phyloP scores from a whole-genome alignment of 306 rosid genomes.

The Luffa acutangula region DNA sequence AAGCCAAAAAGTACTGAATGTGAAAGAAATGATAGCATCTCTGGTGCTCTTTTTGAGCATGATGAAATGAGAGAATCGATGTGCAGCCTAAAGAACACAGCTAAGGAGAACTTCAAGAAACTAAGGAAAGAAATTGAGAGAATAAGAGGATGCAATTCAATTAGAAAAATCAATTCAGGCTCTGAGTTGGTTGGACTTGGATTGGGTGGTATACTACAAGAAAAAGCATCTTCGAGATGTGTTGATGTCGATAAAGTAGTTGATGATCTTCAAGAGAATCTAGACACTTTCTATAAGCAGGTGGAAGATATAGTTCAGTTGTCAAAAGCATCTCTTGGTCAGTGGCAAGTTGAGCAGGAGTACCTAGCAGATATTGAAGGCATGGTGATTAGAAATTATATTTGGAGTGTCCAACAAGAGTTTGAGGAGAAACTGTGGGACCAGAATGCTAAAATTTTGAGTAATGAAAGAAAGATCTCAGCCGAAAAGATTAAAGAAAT shows the following conservation, averaged over 20 bases:
- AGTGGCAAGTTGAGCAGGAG: conserved; percentile 57
- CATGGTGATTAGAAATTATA: conserved; percentile 44
- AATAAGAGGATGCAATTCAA: conserved; percentile 31
- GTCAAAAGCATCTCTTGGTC: conserved; percentile 38
- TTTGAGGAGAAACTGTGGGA: conserved; percentile 35
- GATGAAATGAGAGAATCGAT: conserved; percentile 24
- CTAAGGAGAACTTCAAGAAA: conserved; percentile 37
- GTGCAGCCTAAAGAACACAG: conserved; percentile 27
- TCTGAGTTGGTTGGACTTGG: conserved; percentile 59
- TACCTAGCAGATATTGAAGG: conserved; percentile 55
- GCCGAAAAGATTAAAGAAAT: conserved; percentile 41
- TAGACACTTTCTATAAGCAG: conserved; percentile 29
- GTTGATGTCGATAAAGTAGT: conserved; percentile 31
- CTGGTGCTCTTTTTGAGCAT: conserved; percentile 18
- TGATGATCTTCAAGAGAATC: conserved; percentile 29
- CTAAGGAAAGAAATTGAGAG: conserved; percentile 55
- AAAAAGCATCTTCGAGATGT: conserved; percentile 43
- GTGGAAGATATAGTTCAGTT: conserved; percentile 28
- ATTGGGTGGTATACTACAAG: conserved; percentile 53
- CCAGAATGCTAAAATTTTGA: conserved; percentile 17
- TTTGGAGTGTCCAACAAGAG: conserved; percentile 37
- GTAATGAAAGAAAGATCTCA: conserved; percentile 28
- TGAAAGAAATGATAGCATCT: background rate
- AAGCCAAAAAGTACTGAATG: conserved; percentile 14
- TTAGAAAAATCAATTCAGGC: conserved; percentile 36